phyloP scores from a whole-genome alignment of 2,329 filamentous ascomycete species.

The Pyrenochaeta sp. region DNA sequence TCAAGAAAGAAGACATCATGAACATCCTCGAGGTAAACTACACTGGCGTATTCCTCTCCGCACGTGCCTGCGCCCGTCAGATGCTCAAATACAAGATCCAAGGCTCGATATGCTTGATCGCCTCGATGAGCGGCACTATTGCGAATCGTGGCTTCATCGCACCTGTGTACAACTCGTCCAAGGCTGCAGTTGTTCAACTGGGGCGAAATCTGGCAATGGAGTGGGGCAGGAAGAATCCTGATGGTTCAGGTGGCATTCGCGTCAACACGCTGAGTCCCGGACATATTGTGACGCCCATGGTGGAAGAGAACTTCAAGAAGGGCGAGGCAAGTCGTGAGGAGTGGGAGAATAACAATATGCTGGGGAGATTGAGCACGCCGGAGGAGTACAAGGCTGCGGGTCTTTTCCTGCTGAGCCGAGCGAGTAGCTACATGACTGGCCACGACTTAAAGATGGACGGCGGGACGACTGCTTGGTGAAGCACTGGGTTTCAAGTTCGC shows the following conservation, averaged over 20 bases:
- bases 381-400: slow-evolving; percentile 48
- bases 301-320: slow-evolving; percentile 76
- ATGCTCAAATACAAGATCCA: slow-evolving; percentile 66
- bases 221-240: slow-evolving; percentile 58
- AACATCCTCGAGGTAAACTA: slow-evolving; percentile 68
- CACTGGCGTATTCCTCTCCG: slow-evolving; percentile 68
- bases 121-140: slow-evolving; percentile 68
- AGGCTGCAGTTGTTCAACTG: slow-evolving; percentile 76
- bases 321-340: slow-evolving; percentile 68
- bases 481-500: background rate
- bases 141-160: slow-evolving; percentile 69
- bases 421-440: slow-evolving; percentile 50
- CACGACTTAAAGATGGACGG: slow-evolving; percentile 46
- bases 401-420: slow-evolving; percentile 45
- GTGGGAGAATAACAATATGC: slow-evolving; percentile 86
- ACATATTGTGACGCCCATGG: slow-evolving; percentile 84
- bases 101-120: slow-evolving; percentile 68
- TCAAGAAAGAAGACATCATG: slow-evolving; percentile 66
- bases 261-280: slow-evolving; percentile 83
- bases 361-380: slow-evolving; percentile 56
- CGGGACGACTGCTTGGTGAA: slow-evolving; percentile 45
- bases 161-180: slow-evolving; percentile 77
- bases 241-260: slow-evolving; percentile 71
- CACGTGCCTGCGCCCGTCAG: slow-evolving; percentile 66
- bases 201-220: slow-evolving; percentile 74